A percentile compares a stretch with the other conserved stretches of the same genome.
Conservation (phyloP, 2,329 filamentous ascomycete species). For the Alternaria consortialis region DNA sequence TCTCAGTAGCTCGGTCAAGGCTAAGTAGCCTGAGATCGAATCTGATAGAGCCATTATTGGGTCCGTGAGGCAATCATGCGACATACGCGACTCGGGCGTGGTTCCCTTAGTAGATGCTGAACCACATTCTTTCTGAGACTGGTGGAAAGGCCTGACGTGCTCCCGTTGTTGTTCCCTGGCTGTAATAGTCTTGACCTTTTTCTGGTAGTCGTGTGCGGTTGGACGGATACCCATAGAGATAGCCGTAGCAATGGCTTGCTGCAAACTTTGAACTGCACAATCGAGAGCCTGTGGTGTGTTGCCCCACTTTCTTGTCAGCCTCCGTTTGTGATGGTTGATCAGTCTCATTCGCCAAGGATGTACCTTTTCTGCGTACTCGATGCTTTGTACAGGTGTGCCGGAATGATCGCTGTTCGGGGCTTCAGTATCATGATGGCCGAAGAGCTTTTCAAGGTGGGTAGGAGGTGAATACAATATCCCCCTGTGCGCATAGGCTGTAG, state of each 20-base stretch:
- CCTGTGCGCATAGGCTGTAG: neutral
- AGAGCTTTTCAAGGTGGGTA: constrained; percentile 12
- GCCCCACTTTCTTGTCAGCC: constrained; percentile 15
- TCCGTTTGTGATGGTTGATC: constrained; percentile 28
- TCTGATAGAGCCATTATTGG: neutral
- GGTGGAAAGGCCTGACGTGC: neutral
- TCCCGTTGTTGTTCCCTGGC: neutral
- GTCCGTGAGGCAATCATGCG: neutral
- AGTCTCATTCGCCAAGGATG: constrained; percentile 23
- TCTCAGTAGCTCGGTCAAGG: neutral
- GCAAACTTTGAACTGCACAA: constrained; percentile 11
- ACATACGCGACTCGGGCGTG: neutral
- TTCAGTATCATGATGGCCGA: constrained; percentile 6
- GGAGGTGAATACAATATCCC: neutral
- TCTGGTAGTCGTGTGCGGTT: constrained; percentile 4
- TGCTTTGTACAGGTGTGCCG: neutral
- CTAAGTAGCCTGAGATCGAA: neutral
- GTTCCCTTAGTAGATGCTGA: neutral
- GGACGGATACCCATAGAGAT: constrained; percentile 16
- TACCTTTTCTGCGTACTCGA: neutral
- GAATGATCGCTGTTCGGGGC: constrained; percentile 2
- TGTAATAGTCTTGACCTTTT: neutral
- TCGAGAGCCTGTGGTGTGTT: constrained; percentile 6
- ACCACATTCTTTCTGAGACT: neutral
- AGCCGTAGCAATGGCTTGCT: constrained; percentile 18